Base-by-base conservation (phyloP, 805 yeast genomes). In the Teunomyces stri region DNA sequence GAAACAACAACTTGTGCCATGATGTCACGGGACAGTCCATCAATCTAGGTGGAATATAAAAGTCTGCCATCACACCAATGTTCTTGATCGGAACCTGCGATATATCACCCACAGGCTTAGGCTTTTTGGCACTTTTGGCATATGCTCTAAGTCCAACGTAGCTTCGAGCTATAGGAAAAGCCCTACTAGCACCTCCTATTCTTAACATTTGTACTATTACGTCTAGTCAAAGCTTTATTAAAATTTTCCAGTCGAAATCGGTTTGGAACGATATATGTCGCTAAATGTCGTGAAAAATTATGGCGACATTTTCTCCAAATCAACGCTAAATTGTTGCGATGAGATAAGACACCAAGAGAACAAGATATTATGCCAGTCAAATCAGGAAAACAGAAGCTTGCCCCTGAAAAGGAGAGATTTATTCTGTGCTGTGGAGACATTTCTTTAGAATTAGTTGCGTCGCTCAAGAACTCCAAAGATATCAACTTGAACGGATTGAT, bases 381-480 rank as follows among this genome's bases (percentile, higher is more conserved):
- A 38, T 44, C 44, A 42, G 66, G 20, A 6, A 83, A 83, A 59
- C 87, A 79, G 53, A 87, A 86, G 55, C 72, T 84, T 36, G 87
- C 91, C 16, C 95, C 96, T 1, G 98, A 91, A 61, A 89, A 87
- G 66, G 99, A 92, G 70, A 77, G 98, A 49, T 92, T 92, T 61
- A 69, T 92, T 38, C 90, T 87, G 64, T 89, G 97, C 65, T 90
- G 97, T 68, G 87, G 96, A 21, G 98, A 91, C 59, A 87, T 91
- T 42, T 87, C 96, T 2, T 71, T 87, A 41, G 97, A 90, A 65
- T 75, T 91, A 37, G 94, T 91, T 15, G 79, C 85, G 18, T 84
- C 95, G 5, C 73, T 89, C 22, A 82, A 87, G 47, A 76, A 81
- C 18, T 80, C 87, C 33, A 85, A 80, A 57, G 95, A 88, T 57